phyloP scores from a whole-genome alignment of 441 rosid species.

The Heliophila coronopifolia region DNA sequence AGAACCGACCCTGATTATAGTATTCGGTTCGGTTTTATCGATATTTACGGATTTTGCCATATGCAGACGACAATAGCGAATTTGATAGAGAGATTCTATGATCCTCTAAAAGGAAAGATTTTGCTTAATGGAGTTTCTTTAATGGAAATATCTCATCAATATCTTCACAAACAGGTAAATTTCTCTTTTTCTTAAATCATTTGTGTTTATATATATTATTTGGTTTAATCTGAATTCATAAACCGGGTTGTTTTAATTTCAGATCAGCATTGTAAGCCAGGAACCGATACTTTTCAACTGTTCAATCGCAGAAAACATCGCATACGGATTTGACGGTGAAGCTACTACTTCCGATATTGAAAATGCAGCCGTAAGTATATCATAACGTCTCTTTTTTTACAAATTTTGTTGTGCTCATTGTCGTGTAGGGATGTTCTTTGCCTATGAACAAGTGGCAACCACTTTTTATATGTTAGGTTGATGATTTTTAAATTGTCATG shows the following conservation, averaged over 20 bases:
- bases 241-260: not conserved
- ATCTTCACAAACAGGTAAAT: slow-evolving; percentile 70
- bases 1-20: too few relatives aligned
- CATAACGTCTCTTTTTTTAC: not conserved
- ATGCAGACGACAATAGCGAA: slow-evolving; percentile 85
- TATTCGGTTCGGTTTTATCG: too few relatives aligned
- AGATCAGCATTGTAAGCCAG: slow-evolving; percentile 95
- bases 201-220: not conserved
- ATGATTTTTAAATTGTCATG: too few relatives aligned
- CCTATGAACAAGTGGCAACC: too few relatives aligned
- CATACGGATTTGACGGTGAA: slow-evolving; percentile 70
- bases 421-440: not conserved
- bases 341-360: slow-evolving; percentile 48
- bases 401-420: not conserved
- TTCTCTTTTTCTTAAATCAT: not conserved
- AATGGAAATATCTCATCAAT: slow-evolving; percentile 70
- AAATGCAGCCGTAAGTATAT: slow-evolving; percentile 57
- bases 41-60: slow-evolving; percentile 5
- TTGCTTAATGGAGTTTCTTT: slow-evolving; percentile 74
- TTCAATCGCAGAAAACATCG: slow-evolving; percentile 79
- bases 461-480: too few relatives aligned
- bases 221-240: not conserved
- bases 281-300: slow-evolving; percentile 94
- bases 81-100: slow-evolving; percentile 86
- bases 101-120: slow-evolving; percentile 77